A percentile compares a stretch with the other conserved stretches of the same genome.
Conservation (phyloP, 306 rosid genomes). For the Lathyrus sativus region DNA sequence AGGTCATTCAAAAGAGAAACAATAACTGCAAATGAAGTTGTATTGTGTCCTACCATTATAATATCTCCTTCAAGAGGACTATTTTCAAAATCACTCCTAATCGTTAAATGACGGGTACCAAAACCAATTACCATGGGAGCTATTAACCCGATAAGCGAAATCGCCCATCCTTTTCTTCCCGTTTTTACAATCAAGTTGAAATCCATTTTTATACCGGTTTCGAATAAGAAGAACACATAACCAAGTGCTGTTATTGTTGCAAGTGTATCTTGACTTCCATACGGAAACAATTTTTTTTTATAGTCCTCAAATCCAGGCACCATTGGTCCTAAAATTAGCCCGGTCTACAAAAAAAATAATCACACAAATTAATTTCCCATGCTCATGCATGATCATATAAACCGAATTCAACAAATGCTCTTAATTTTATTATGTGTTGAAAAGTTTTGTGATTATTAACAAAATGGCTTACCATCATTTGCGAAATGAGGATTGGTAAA, state of each 20-base stretch:
- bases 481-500: conserved; percentile 52
- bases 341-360: conserved; percentile 33
- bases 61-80: background rate
- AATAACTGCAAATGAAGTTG: conserved; percentile 36
- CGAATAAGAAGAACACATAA: conserved; percentile 43
- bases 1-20: conserved; percentile 10
- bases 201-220: conserved; percentile 56
- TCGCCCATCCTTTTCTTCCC: conserved; percentile 45
- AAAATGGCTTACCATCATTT: conserved; percentile 46
- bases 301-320: background rate
- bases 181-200: conserved; percentile 28
- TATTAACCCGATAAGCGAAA: conserved; percentile 13
- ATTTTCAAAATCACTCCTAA: background rate
- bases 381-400: background rate
- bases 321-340: conserved; percentile 50
- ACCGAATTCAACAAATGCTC: background rate
- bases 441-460: too few relatives aligned
- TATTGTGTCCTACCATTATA: conserved; percentile 27
- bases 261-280: conserved; percentile 47
- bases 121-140: background rate
- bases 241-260: conserved; percentile 46
- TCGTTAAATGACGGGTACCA: too few relatives aligned
- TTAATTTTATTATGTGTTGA: too few relatives aligned
- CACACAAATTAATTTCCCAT: background rate
- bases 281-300: conserved; percentile 34